Evolutionary conservation across 2,329 filamentous ascomycete species (phyloP).

Genomic region (Cladophialophora immunda): DNA sequence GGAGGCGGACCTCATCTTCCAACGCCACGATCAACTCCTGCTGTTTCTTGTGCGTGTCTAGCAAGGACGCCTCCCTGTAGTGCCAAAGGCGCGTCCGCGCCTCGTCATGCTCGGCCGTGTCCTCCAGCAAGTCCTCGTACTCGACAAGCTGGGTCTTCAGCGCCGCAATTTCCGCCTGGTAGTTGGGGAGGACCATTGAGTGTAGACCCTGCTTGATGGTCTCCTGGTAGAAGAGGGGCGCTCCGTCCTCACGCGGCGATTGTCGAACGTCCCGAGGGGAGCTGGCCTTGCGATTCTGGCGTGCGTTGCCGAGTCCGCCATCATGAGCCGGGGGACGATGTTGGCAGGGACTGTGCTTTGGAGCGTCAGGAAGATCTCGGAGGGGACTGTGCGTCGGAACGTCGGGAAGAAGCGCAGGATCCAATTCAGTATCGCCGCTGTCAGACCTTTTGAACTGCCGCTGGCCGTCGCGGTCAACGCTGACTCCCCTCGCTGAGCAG

Average conservation of each 20-base stretch:
- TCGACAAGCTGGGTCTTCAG: not conserved
- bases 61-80: not conserved
- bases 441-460: not conserved
- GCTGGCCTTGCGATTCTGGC: no score
- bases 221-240: not conserved
- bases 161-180: not conserved
- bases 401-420: not conserved
- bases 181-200: not conserved
- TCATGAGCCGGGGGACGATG: not conserved
- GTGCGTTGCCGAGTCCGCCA: no score
- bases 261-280: not conserved
- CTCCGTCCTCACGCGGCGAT: not conserved
- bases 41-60: not conserved
- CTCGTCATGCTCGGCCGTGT: not conserved
- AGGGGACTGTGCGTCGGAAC: not conserved
- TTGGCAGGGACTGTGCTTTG: constrained; percentile 1
- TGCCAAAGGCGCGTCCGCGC: not conserved
- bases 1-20: not conserved
- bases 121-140: not conserved
- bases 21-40: not conserved
- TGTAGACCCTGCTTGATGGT: not conserved
- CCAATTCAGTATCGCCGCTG: not conserved
- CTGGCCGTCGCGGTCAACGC: not conserved
- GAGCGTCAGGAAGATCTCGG: no score
- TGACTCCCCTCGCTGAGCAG: not conserved